Conservation (phyloP, 179 eudicot species). For the Beta macrorhiza region DNA sequence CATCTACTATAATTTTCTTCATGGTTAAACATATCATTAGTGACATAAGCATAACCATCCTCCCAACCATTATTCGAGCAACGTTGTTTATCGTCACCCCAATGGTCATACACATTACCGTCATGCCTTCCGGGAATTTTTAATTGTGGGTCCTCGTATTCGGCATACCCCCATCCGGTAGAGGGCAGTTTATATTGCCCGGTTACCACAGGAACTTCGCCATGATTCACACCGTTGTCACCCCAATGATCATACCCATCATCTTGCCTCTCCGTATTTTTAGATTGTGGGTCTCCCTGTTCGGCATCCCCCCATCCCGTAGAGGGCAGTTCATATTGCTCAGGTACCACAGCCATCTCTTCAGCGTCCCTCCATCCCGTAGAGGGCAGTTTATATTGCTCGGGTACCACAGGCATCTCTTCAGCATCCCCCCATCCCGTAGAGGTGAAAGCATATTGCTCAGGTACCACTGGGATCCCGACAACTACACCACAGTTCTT, state of each 20-base stretch:
- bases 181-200: no score
- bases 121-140: no score
- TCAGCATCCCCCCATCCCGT: slow-evolving; percentile 40
- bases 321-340: slow-evolving; percentile 18
- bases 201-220: neutral
- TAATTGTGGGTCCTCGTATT: no score
- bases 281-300: slow-evolving; percentile 16
- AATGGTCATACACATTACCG: slow-evolving; percentile 2
- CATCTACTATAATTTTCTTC: neutral
- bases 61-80: slow-evolving; percentile 9
- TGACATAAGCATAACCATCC: slow-evolving; percentile 10
- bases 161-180: no score
- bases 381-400: slow-evolving; percentile 18
- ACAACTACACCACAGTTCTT: slow-evolving; percentile 24
- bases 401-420: neutral
- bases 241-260: slow-evolving; percentile 8
- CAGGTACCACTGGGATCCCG: slow-evolving; percentile 27
- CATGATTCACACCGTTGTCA: neutral
- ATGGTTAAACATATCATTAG: neutral
- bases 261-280: neutral
- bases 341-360: neutral
- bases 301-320: slow-evolving; percentile 33
- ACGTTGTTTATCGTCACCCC: slow-evolving; percentile 1
- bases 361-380: slow-evolving; percentile 30
- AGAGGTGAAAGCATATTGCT: slow-evolving; percentile 25